Conservation (phyloP, 1,139 yeast genomes). For the Saccharomycopsis phalli region DNA sequence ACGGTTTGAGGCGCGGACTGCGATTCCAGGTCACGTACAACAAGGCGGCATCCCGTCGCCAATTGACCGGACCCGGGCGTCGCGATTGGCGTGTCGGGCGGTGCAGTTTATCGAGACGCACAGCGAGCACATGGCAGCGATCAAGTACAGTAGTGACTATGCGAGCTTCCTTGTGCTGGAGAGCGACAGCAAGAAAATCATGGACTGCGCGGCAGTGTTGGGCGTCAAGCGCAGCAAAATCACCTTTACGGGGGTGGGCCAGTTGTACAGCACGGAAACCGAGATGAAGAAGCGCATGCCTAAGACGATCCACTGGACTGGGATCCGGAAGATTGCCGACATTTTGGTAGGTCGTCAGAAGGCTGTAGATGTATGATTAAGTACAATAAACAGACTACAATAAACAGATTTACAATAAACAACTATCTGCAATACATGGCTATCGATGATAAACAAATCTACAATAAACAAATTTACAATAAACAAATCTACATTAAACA, state of each 20-base stretch:
- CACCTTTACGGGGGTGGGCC: slow-evolving; percentile 62
- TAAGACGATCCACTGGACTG: slow-evolving; percentile 76
- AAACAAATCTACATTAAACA: no score
- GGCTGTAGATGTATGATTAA: no score
- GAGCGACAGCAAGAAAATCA: slow-evolving; percentile 29
- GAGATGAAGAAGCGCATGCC: slow-evolving; percentile 78
- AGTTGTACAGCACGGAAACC: slow-evolving; percentile 80
- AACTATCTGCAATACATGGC: no score
- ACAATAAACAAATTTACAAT: no score
- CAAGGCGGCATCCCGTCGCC: slow-evolving; percentile 78
- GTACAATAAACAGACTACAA: not conserved
- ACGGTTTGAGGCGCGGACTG: slow-evolving; percentile 66
- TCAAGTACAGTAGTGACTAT: slow-evolving; percentile 27
- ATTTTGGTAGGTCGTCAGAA: slow-evolving; percentile 64
- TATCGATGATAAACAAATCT: no score
- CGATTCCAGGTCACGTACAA: slow-evolving; percentile 78
- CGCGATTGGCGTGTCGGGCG: slow-evolving; percentile 61
- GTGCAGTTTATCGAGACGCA: slow-evolving; percentile 56
- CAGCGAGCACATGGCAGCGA: slow-evolving; percentile 25
- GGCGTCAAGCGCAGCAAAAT: slow-evolving; percentile 79
- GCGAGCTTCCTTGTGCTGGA: slow-evolving; percentile 24
- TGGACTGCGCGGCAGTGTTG: slow-evolving; percentile 70
- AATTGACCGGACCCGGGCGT: slow-evolving; percentile 66
- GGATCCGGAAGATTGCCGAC: slow-evolving; percentile 69
- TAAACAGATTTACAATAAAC: no score